Evolutionary conservation across 2,329 filamentous ascomycete species (phyloP), one percentile per base, ranked within the genome.

Genomic region (Colletotrichum ledebouriae): DNA sequence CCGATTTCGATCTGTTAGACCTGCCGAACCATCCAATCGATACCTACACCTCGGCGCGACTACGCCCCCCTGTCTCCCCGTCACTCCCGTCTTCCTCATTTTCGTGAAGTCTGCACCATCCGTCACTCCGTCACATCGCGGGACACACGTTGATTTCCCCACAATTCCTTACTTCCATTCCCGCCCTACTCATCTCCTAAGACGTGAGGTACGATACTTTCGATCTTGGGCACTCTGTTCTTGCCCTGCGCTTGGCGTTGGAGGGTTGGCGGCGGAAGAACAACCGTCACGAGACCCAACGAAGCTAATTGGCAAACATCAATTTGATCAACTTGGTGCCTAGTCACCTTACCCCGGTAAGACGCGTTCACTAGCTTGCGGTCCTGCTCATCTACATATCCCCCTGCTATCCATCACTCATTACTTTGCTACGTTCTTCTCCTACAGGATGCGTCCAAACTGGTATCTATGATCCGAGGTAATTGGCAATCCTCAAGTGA

Each of bases 81-180:
- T 67, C 41, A 22, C 20, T 39, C 55, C 67, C 52, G 33, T 57
- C 63, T 42, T 60, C 61, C 37, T 59, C 62, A 42, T 57, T 67
- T 63, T 59, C 44, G 37, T 46, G 47, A 50, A 17, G 33, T 63
- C 63, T 53, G 52, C 39, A 58, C 47, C 47, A 46, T 58, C 67
- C 63, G 62, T 69, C 47, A 65, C 49, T 63, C 63, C 44, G 62
- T 69, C 55, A 65, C 49, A 49, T 56, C 62, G 61, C 50, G 62
- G 66, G 49, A 44, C 61, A 52, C 66, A 60, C 39, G 37, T 47
- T 61, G 47, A 11, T 49, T 65, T 56, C 66, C 66, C 66, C 66
- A 69, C 63, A 70, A 58, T 58, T 53, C 41, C 60, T 64, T 59
- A 59, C 55, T 64, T 46, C 53, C 4, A 55, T 59, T 70, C 52